Conservation (phyloP, 1,139 yeast species). For the Suhomyces choctaworum region DNA sequence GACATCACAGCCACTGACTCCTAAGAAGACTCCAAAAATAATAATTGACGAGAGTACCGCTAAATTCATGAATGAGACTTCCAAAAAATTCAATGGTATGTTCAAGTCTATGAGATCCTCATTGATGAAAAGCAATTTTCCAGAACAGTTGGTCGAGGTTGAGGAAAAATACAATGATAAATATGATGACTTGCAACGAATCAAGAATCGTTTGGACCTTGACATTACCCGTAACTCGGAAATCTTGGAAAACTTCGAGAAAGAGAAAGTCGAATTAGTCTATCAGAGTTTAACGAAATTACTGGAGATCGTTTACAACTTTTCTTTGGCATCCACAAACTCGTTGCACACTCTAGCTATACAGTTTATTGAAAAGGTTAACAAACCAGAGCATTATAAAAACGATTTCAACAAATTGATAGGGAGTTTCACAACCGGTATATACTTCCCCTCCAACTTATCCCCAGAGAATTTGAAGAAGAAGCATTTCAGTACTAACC, state of each 20-base stretch:
- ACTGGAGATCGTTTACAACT: conserved; percentile 37
- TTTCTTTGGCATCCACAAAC: conserved; percentile 29
- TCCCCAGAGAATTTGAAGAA: conserved; percentile 29
- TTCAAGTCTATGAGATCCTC: conserved; percentile 27
- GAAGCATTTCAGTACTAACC: conserved; percentile 28
- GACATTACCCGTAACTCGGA: conserved; percentile 27
- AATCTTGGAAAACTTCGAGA: conserved; percentile 40
- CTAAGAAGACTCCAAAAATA: conserved; percentile 7
- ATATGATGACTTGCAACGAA: conserved; percentile 34
- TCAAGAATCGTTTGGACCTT: conserved; percentile 33
- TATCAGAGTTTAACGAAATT: conserved; percentile 38
- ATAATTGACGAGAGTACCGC: conserved; percentile 21
- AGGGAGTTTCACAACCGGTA: conserved; percentile 37
- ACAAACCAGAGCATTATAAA: conserved; percentile 28
- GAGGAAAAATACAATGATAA: conserved; percentile 36
- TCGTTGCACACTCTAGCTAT: conserved; percentile 31
- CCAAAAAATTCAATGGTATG: conserved; percentile 33
- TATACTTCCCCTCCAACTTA: conserved; percentile 39
- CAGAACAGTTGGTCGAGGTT: conserved; percentile 29
- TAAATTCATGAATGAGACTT: conserved; percentile 30
- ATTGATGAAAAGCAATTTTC: conserved; percentile 33
- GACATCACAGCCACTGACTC: conserved; percentile 7
- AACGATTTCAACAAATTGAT: conserved; percentile 31
- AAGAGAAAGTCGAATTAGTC: conserved; percentile 33
- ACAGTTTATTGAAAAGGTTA: conserved; percentile 26